These are phyloP conservation scores for Aspergillus ibericus DNA, from an alignment of 2,329 filamentous ascomycete species.

Conservation along the genomic window DNA sequence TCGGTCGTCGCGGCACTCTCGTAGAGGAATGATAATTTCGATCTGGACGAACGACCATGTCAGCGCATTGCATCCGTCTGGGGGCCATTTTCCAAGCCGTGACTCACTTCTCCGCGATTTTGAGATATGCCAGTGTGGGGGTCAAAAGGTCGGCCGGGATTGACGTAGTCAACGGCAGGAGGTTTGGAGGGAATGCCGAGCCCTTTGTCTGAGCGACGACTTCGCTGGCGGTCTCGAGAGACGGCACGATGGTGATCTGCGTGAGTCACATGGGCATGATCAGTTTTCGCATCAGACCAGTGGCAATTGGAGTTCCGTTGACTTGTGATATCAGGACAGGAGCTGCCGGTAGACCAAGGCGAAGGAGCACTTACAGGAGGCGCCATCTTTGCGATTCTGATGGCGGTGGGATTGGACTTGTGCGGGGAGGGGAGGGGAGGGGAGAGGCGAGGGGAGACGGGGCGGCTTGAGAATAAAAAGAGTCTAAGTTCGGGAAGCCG, in stretches of 20 bases:
- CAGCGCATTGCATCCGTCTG: constrained; percentile 12
- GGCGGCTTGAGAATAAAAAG: neutral
- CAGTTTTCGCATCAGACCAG: constrained; percentile 5
- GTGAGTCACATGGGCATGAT: constrained; percentile 16
- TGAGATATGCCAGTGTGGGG: constrained; percentile 91
- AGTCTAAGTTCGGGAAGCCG: neutral
- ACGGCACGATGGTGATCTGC: constrained; percentile 58
- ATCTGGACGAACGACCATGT: constrained; percentile 37
- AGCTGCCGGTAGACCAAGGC: neutral
- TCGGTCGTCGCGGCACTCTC: constrained; percentile 92
- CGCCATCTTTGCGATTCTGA: constrained; percentile 23
- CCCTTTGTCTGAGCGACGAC: constrained; percentile 54
- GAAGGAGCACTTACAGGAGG: constrained; percentile 25
- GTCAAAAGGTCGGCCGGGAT: constrained; percentile 92
- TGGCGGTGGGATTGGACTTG: neutral
- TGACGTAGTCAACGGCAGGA: constrained; percentile 78
- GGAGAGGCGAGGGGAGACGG: neutral
- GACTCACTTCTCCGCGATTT: constrained; percentile 72
- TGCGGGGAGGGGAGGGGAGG: constrained; percentile 18
- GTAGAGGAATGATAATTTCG: constrained; percentile 87
- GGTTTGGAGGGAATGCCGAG: constrained; percentile 65
- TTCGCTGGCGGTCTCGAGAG: constrained; percentile 60
- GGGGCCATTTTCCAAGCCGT: neutral
- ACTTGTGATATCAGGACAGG: neutral
- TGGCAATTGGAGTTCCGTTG: neutral